Conservation (phyloP, 306 rosid species). For the Castanopsis chinensis region DNA sequence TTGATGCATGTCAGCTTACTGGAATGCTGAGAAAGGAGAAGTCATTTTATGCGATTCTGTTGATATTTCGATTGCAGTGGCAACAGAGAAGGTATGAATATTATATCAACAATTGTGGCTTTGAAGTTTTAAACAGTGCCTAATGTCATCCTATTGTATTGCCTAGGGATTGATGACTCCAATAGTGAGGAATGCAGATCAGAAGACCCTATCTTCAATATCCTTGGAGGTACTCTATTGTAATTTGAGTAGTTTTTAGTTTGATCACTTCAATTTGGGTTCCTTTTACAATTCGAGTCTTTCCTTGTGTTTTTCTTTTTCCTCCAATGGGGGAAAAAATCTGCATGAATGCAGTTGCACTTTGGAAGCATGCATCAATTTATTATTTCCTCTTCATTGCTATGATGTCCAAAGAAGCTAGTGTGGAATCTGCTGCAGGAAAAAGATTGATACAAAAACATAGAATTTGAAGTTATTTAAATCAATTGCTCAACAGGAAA, state of each 20-base stretch:
- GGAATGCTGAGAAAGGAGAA: slow-evolving; percentile 81
- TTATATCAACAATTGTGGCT: slow-evolving; percentile 13
- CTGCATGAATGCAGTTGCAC: background rate
- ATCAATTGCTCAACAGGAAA: background rate
- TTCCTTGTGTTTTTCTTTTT: background rate
- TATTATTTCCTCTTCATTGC: background rate
- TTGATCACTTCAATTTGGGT: slow-evolving; percentile 7
- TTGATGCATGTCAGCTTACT: slow-evolving; percentile 61
- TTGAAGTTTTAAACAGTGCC: slow-evolving; percentile 17
- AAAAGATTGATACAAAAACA: background rate
- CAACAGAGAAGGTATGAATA: slow-evolving; percentile 97
- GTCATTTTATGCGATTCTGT: slow-evolving; percentile 50
- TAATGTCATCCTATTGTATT: slow-evolving; percentile 24
- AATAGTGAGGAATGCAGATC: slow-evolving; percentile 88
- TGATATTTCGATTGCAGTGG: slow-evolving; percentile 97
- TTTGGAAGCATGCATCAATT: background rate
- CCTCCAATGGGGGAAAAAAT: background rate
- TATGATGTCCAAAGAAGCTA: background rate
- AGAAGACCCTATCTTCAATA: slow-evolving; percentile 79
- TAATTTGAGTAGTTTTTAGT: slow-evolving; percentile 4
- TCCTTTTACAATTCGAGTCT: background rate
- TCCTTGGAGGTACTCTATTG: slow-evolving; percentile 69
- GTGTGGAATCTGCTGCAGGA: background rate
- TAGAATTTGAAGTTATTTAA: background rate
- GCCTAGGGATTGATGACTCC: slow-evolving; percentile 97